A percentile compares a stretch with the other conserved stretches of the same genome.
These are phyloP conservation scores for Rhizopus delemar DNA, from an alignment of 371 early-diverging fungal genomes.

Conservation along the genomic window DNA sequence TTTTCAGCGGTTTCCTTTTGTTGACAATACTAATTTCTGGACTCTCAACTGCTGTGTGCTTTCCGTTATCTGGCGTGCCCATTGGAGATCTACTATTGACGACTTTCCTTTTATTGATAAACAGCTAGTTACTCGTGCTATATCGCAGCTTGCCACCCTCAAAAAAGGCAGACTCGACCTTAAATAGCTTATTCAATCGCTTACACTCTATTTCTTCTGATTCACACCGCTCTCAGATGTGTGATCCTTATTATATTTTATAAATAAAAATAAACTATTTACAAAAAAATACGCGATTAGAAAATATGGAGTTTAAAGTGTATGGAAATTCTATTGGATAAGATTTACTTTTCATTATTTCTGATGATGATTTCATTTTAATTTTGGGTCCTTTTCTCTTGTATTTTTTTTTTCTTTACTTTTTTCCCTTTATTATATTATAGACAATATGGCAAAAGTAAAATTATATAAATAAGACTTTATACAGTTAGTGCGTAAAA, in stretches of 20 bases:
- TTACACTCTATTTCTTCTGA: background rate
- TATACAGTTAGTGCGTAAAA: background rate
- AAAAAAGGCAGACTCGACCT: too few species aligned
- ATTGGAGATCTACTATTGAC: too few species aligned
- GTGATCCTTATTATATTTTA: background rate
- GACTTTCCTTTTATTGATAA: too few species aligned
- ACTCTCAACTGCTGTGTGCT: too few species aligned
- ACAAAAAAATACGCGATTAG: background rate
- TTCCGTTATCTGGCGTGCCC: too few species aligned
- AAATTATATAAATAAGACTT: background rate
- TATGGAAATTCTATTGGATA: constrained; percentile 6
- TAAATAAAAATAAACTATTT: constrained; percentile 1
- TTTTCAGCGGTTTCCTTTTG: too few species aligned
- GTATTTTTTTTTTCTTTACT: constrained; percentile 4
- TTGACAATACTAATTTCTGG: too few species aligned
- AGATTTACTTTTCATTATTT: constrained; percentile 8
- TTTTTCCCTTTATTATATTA: constrained; percentile 3
- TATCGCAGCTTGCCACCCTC: too few species aligned
- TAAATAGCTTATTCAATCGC: too few species aligned
- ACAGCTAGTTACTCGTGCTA: too few species aligned
- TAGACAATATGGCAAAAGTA: constrained; percentile 14
- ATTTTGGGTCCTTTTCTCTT: constrained; percentile 1
- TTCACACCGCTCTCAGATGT: too few species aligned
- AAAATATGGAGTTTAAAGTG: constrained; percentile 6
- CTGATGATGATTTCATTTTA: background rate